A percentile compares a stretch with the other conserved stretches of the same genome.
phyloP scores from a whole-genome alignment of 2,329 filamentous ascomycete genomes.

The Fusarium praegraminearum region DNA sequence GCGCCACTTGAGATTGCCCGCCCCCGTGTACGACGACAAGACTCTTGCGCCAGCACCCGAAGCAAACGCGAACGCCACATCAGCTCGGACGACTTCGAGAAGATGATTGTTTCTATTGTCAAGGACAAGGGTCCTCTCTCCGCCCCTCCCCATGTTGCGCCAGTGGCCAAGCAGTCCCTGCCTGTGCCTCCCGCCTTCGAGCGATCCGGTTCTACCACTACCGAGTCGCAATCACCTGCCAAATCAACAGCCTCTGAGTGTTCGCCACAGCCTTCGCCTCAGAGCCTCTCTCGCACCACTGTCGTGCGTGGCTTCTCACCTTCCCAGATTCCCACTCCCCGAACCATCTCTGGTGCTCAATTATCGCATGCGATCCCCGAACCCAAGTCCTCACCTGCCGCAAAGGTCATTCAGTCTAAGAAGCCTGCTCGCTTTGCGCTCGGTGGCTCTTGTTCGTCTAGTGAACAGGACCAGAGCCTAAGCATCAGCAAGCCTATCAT shows the following conservation, averaged over 20 bases:
- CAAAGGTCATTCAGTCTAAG: slow-evolving; percentile 77
- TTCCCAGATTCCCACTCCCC: slow-evolving; percentile 69
- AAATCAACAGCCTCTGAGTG: slow-evolving; percentile 63
- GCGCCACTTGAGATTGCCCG: slow-evolving; percentile 69
- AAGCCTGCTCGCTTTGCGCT: slow-evolving; percentile 75
- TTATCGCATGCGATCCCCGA: slow-evolving; percentile 72
- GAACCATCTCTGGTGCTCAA: slow-evolving; percentile 61
- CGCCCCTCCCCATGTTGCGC: slow-evolving; percentile 49
- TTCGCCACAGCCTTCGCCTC: slow-evolving; percentile 47
- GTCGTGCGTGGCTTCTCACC: slow-evolving; percentile 90
- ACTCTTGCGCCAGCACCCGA: slow-evolving; percentile 76
- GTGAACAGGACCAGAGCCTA: slow-evolving; percentile 63
- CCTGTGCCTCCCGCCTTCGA: slow-evolving; percentile 51
- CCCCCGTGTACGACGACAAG: slow-evolving; percentile 76
- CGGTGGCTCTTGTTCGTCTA: slow-evolving; percentile 84
- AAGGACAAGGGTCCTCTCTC: slow-evolving; percentile 78
- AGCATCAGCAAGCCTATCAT: slow-evolving; percentile 55
- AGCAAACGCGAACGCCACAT: slow-evolving; percentile 89
- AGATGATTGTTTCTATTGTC: slow-evolving; percentile 94
- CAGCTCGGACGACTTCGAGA: slow-evolving; percentile 90
- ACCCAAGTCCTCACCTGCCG: slow-evolving; percentile 65
- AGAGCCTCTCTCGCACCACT: slow-evolving; percentile 50
- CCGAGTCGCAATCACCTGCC: slow-evolving; percentile 61
- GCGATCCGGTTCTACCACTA: slow-evolving; percentile 60
- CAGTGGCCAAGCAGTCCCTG: slow-evolving; percentile 58